A percentile compares a stretch with the other conserved stretches of the same genome.
These are phyloP conservation scores for Crithidia bombi DNA, from an alignment of 208 protist genomes.

Conservation along the genomic window DNA sequence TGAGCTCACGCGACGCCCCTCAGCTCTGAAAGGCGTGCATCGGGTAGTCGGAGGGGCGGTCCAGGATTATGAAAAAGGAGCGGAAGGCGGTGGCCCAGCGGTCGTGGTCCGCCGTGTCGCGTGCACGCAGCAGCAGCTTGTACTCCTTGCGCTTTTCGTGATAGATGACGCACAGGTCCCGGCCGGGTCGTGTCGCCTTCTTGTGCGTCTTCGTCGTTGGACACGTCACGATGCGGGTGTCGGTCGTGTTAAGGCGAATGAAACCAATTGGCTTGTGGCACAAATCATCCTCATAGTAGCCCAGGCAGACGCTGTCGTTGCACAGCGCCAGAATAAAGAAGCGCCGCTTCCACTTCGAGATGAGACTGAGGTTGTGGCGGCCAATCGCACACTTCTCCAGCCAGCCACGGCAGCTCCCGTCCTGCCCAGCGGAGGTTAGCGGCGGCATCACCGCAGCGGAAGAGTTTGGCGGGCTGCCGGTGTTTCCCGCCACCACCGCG, in stretches of 20 bases:
- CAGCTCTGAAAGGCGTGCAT: slow-evolving; percentile 17
- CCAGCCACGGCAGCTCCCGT: slow-evolving; percentile 55
- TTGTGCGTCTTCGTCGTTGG: slow-evolving; percentile 61
- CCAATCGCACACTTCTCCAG: slow-evolving; percentile 70
- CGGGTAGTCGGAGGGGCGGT: slow-evolving; percentile 18
- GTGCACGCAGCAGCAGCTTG: slow-evolving; percentile 58
- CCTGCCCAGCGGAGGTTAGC: neutral
- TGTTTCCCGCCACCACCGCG: neutral
- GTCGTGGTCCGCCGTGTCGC: slow-evolving; percentile 36
- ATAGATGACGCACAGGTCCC: slow-evolving; percentile 66
- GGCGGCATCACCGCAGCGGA: neutral
- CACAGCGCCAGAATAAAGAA: slow-evolving; percentile 59
- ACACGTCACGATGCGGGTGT: slow-evolving; percentile 58
- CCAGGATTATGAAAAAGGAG: slow-evolving; percentile 26
- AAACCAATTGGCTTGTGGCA: slow-evolving; percentile 51
- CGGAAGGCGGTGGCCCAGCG: slow-evolving; percentile 44
- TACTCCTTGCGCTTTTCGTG: slow-evolving; percentile 52
- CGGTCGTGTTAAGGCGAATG: slow-evolving; percentile 42
- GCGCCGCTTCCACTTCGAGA: slow-evolving; percentile 63
- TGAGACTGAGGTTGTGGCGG: slow-evolving; percentile 36
- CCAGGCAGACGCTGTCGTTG: slow-evolving; percentile 43
- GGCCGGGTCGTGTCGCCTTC: slow-evolving; percentile 50
- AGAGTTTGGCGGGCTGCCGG: neutral
- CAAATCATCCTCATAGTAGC: slow-evolving; percentile 65
- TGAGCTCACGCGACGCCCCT: no score